phyloP scores from a whole-genome alignment of 2,329 filamentous ascomycete species.

The Claviceps pazoutovae region DNA sequence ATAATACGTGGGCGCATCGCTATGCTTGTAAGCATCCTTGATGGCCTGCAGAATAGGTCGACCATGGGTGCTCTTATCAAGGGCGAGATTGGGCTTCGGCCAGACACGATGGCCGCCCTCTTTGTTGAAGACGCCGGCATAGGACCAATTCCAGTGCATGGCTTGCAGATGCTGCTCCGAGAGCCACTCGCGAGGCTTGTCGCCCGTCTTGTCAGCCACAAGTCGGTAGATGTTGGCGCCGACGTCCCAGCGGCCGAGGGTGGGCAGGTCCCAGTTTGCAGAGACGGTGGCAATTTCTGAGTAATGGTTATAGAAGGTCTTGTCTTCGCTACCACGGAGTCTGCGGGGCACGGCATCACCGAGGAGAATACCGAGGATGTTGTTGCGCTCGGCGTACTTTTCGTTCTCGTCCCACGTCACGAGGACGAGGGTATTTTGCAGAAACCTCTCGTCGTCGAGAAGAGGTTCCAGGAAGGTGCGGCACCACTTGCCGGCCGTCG shows the following conservation, averaged over 20 bases:
- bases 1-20: constrained; percentile 28
- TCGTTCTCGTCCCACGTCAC: constrained; percentile 72
- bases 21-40: constrained; percentile 24
- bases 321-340: constrained; percentile 55
- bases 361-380: constrained; percentile 55
- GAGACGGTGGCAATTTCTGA: constrained; percentile 51
- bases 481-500: constrained; percentile 54
- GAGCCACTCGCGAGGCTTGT: constrained; percentile 28
- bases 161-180: constrained; percentile 20
- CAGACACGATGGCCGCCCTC: constrained; percentile 20
- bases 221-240: constrained; percentile 55
- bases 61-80: constrained; percentile 17
- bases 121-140: constrained; percentile 34
- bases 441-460: constrained; percentile 54
- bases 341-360: constrained; percentile 56
- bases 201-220: constrained; percentile 47
- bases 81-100: constrained; percentile 26
- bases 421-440: constrained; percentile 60
- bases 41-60: constrained; percentile 25
- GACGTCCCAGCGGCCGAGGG: constrained; percentile 58
- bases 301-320: constrained; percentile 61
- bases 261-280: constrained; percentile 57
- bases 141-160: constrained; percentile 39
- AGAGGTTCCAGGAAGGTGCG: constrained; percentile 56
- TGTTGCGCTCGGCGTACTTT: constrained; percentile 53